Evolutionary conservation across 1,139 yeast genomes (phyloP).

Genomic region (Meyerozyma carpophila): DNA sequence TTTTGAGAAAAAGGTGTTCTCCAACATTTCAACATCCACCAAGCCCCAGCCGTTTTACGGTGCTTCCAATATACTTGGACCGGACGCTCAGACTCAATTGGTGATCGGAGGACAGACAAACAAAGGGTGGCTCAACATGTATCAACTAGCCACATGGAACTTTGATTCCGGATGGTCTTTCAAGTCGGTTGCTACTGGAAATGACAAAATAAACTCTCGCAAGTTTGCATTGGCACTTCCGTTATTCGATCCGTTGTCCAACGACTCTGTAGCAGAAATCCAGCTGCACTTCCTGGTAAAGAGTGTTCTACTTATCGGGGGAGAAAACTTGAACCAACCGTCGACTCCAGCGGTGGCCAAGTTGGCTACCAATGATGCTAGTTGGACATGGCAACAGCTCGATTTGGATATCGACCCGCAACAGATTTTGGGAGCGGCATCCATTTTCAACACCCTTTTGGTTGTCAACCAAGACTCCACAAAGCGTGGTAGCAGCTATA

Average conservation of each 20-base stretch:
- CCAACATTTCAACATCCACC: constrained; percentile 38
- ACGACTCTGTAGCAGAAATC: constrained; percentile 14
- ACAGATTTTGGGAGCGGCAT: constrained; percentile 31
- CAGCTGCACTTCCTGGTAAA: constrained; percentile 17
- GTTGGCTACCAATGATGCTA: constrained; percentile 25
- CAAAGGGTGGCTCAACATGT: constrained; percentile 55
- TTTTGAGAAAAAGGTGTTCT: constrained; percentile 15
- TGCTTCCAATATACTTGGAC: constrained; percentile 39
- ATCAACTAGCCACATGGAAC: constrained; percentile 58
- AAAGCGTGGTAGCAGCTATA: constrained; percentile 13
- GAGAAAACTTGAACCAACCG: constrained; percentile 19
- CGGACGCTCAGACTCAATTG: constrained; percentile 33
- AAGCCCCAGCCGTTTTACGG: constrained; percentile 48
- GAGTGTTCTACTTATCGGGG: constrained; percentile 34
- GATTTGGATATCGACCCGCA: constrained; percentile 12
- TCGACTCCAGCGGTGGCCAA: constrained; percentile 38
- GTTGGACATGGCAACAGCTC: constrained; percentile 40
- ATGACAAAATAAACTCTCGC: constrained; percentile 39
- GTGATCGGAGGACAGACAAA: constrained; percentile 51
- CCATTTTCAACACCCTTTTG: constrained; percentile 39
- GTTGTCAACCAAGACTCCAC: constrained; percentile 18
- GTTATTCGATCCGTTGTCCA: constrained; percentile 22
- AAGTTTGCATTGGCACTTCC: constrained; percentile 45
- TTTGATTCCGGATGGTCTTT: constrained; percentile 57
- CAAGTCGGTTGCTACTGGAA: constrained; percentile 17